Evolutionary conservation across 495 filamentous ascomycete genomes (phyloP).

Genomic region (Penicillium nucicola): DNA sequence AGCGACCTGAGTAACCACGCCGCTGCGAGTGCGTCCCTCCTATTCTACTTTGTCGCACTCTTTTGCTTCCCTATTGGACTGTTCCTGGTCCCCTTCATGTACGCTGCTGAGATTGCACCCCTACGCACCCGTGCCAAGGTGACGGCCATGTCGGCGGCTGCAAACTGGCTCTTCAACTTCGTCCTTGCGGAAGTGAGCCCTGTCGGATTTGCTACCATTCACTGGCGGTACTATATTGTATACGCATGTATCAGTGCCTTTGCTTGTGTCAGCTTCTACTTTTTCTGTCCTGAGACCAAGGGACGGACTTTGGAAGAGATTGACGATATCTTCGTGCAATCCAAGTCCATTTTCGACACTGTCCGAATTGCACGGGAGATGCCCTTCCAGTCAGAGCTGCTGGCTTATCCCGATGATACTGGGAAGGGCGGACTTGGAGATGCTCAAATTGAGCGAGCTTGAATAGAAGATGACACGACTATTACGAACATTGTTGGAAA

Average conservation of each 20-base stretch:
- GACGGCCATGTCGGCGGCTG: conserved; percentile 56
- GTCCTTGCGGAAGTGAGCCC: conserved; percentile 60
- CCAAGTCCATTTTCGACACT: conserved; percentile 21
- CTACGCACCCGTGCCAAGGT: conserved; percentile 58
- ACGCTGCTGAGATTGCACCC: conserved; percentile 63
- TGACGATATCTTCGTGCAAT: conserved; percentile 61
- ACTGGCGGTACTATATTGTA: conserved; percentile 63
- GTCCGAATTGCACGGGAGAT: conserved; percentile 16
- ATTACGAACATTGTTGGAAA: neutral
- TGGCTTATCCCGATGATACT: conserved; percentile 11
- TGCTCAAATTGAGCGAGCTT: conserved; percentile 8
- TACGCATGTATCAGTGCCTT: conserved; percentile 63
- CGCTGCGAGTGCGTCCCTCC: conserved; percentile 34
- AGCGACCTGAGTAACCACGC: conserved; percentile 27
- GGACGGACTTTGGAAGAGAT: conserved; percentile 63
- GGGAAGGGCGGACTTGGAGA: conserved; percentile 8
- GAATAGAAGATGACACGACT: neutral
- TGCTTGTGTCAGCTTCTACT: conserved; percentile 55
- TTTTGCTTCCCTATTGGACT: conserved; percentile 66
- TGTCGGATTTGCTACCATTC: conserved; percentile 54
- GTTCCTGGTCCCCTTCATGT: conserved; percentile 62
- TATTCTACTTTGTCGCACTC: conserved; percentile 61
- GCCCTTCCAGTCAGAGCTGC: conserved; percentile 17
- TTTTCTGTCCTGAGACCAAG: conserved; percentile 64
- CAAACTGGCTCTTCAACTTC: conserved; percentile 26